A percentile compares a stretch with the other conserved stretches of the same genome.
Conservation (phyloP, 2,329 filamentous ascomycete genomes). For the Diaporthe ampelina region DNA sequence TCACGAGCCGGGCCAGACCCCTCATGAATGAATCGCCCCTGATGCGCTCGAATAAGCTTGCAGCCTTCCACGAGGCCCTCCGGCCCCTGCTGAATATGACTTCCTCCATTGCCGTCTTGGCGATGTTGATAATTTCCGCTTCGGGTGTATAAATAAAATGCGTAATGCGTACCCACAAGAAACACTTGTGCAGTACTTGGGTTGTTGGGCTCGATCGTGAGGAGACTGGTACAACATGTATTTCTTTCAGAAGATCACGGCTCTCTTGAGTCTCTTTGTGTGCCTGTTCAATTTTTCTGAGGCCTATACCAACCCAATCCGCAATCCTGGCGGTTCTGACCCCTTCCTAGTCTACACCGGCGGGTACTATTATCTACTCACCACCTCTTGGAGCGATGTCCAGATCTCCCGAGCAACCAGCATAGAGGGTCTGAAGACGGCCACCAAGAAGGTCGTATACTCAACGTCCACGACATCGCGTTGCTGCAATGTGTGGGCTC, state of each 20-base stretch:
- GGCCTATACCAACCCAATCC: conserved; percentile 67
- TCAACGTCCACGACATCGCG: conserved; percentile 59
- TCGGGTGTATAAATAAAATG: conserved; percentile 12
- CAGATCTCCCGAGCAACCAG: conserved; percentile 68
- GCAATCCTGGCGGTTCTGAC: conserved; percentile 63
- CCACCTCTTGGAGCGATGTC: conserved; percentile 69
- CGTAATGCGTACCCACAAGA: not conserved
- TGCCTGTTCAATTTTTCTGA: conserved; percentile 43
- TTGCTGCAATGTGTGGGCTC: conserved; percentile 71
- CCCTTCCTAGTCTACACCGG: conserved; percentile 65
- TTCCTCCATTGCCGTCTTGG: conserved; percentile 10
- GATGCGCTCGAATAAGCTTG: conserved; percentile 35
- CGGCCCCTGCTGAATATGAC: not conserved
- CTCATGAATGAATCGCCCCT: not conserved
- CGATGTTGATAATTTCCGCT: not conserved
- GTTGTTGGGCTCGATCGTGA: not conserved
- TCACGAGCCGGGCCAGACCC: not conserved
- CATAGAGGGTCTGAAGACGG: conserved; percentile 68
- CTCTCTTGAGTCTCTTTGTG: conserved; percentile 41
- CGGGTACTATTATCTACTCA: conserved; percentile 70
- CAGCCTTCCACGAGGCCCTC: not conserved
- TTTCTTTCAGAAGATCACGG: conserved; percentile 36
- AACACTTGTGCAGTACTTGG: not conserved
- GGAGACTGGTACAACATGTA: not conserved
- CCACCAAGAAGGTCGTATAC: conserved; percentile 65